Percentiles rank a stretch among this genome's conserved stretches.
These are phyloP conservation scores for Dalbergia cochinchinensis DNA, from an alignment of 306 rosid species.

Conservation along the genomic window DNA sequence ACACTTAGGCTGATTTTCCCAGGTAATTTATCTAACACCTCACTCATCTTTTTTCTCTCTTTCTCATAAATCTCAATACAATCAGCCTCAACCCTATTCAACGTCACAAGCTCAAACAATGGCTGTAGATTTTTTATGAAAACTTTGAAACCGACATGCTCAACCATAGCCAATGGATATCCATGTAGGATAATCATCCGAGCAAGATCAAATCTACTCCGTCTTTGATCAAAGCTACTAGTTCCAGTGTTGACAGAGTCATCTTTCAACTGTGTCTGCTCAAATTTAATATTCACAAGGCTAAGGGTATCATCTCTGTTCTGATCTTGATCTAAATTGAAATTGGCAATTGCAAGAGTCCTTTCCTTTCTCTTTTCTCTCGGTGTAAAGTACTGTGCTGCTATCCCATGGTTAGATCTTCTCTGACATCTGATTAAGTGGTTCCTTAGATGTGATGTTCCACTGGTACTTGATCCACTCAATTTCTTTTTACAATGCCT, in stretches of 20 bases:
- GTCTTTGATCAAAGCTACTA: slow-evolving; percentile 82
- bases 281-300: slow-evolving; percentile 86
- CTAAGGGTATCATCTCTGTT: slow-evolving; percentile 76
- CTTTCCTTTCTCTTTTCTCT: slow-evolving; percentile 94
- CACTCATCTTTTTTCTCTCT: slow-evolving; percentile 90
- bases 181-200: slow-evolving; percentile 99
- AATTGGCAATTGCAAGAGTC: slow-evolving; percentile 69
- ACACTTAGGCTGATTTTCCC: slow-evolving; percentile 91
- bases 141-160: slow-evolving; percentile 91
- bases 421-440: slow-evolving; percentile 96
- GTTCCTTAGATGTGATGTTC: slow-evolving; percentile 98
- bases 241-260: slow-evolving; percentile 60
- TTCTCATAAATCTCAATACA: slow-evolving; percentile 85
- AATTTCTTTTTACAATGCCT: slow-evolving; percentile 97
- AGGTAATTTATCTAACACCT: slow-evolving; percentile 90
- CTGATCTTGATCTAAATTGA: slow-evolving; percentile 74
- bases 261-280: slow-evolving; percentile 86
- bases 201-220: slow-evolving; percentile 93
- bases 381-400: slow-evolving; percentile 66
- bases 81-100: slow-evolving; percentile 86
- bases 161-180: slow-evolving; percentile 94
- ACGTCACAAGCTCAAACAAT: slow-evolving; percentile 81
- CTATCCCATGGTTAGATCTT: slow-evolving; percentile 73
- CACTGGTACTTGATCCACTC: slow-evolving; percentile 98
- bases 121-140: slow-evolving; percentile 97